Conservation (phyloP, 768 basidiomycete species). For the Tulasnella calospora region DNA sequence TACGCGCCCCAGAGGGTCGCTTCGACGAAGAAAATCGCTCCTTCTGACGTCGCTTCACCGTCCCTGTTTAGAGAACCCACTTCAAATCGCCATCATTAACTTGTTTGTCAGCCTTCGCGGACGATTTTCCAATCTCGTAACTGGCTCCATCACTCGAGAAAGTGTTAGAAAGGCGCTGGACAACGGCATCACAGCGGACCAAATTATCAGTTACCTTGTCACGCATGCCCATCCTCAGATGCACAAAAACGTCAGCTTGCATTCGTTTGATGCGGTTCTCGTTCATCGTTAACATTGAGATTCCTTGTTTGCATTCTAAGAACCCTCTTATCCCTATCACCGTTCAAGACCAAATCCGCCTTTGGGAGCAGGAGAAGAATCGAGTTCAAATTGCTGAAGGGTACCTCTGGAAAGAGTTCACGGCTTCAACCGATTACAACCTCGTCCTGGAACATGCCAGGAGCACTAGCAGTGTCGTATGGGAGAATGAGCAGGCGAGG, state of each 20-base stretch:
- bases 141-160: slow-evolving; percentile 90
- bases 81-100: slow-evolving; percentile 93
- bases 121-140: slow-evolving; percentile 94
- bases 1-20: slow-evolving; percentile 38
- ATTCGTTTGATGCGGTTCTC: neutral
- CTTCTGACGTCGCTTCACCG: slow-evolving; percentile 18
- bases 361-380: slow-evolving; percentile 96
- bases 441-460: slow-evolving; percentile 80
- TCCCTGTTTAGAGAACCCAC: slow-evolving; percentile 68
- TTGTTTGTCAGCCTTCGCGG: slow-evolving; percentile 89
- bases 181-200: slow-evolving; percentile 87
- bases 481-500: slow-evolving; percentile 69
- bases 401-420: slow-evolving; percentile 83
- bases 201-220: slow-evolving; percentile 94
- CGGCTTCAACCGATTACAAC: slow-evolving; percentile 81
- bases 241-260: slow-evolving; percentile 75
- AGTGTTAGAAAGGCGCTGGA: slow-evolving; percentile 89
- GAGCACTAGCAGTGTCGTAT: slow-evolving; percentile 73
- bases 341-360: slow-evolving; percentile 93
- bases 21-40: neutral
- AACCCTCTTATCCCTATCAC: slow-evolving; percentile 93
- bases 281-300: neutral
- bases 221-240: slow-evolving; percentile 98
- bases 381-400: slow-evolving; percentile 84
- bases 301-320: slow-evolving; percentile 39